Conservation (phyloP, 208 protist genomes). For the Acanthamoeba rhysodes region DNA sequence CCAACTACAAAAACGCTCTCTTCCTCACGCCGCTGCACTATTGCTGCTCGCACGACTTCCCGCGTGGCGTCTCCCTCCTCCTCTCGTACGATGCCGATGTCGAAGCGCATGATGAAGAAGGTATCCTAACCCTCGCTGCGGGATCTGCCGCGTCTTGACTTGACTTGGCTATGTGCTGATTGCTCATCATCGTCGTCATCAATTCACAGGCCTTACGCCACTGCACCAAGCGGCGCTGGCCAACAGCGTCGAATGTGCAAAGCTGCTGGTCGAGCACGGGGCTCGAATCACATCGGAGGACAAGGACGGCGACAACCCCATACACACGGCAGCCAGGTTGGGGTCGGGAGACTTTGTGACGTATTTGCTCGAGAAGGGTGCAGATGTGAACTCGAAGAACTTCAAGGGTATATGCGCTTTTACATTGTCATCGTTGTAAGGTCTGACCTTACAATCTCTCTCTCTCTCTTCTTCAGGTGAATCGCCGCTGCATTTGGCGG, state of each 20-base stretch:
- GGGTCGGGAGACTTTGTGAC: neutral
- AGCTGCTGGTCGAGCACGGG: constrained; percentile 46
- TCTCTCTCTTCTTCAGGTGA: neutral
- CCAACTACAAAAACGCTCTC: constrained; percentile 69
- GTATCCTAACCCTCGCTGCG: neutral
- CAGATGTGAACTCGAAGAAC: constrained; percentile 60
- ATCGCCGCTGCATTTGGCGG: constrained; percentile 58
- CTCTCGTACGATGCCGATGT: constrained; percentile 23
- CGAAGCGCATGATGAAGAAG: constrained; percentile 56
- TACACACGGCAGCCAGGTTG: constrained; percentile 54
- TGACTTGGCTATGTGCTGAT: too few species aligned
- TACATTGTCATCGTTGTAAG: neutral
- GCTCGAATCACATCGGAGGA: constrained; percentile 37
- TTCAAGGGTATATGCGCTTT: neutral
- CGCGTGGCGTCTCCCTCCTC: constrained; percentile 58
- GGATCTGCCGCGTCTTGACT: too few species aligned
- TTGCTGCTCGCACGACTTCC: constrained; percentile 60
- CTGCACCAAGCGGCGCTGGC: constrained; percentile 35
- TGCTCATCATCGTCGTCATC: neutral
- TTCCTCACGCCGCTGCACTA: constrained; percentile 62
- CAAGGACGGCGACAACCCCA: constrained; percentile 53
- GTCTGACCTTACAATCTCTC: neutral
- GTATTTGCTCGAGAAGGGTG: constrained; percentile 52
- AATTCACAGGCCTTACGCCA: neutral
- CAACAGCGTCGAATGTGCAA: constrained; percentile 61